These are phyloP conservation scores for Tylopilus subfusipes DNA, from an alignment of 768 basidiomycete genomes.

Conservation along the genomic window DNA sequence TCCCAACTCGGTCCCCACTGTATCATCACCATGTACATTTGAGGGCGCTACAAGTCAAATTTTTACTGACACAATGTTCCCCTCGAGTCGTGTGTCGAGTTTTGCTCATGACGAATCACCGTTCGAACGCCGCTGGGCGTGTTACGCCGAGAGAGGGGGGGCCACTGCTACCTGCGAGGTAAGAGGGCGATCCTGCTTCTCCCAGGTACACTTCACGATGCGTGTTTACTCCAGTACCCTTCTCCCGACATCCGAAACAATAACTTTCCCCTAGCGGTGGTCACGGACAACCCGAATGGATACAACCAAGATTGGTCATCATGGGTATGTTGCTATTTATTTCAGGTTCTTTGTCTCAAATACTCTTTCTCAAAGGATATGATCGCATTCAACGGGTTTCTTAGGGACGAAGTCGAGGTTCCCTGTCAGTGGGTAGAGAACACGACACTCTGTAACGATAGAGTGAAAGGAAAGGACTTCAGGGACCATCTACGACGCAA, in stretches of 20 bases:
- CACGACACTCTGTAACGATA: background rate
- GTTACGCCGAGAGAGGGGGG: background rate
- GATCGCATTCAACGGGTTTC: background rate
- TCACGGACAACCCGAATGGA: background rate
- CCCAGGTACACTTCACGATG: background rate
- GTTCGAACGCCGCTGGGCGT: background rate
- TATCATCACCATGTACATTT: too few species aligned
- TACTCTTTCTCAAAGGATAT: background rate
- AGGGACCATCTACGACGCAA: background rate
- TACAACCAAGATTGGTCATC: background rate
- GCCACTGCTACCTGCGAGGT: background rate
- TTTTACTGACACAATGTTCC: background rate
- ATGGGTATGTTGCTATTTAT: background rate
- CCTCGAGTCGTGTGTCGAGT: background rate
- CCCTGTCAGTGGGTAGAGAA: conserved; percentile 1
- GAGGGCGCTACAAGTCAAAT: background rate
- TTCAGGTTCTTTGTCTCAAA: background rate
- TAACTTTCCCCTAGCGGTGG: too few species aligned
- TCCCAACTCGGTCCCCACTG: background rate
- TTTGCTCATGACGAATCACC: background rate
- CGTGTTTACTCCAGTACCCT: background rate
- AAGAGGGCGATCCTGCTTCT: background rate
- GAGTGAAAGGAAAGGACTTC: background rate
- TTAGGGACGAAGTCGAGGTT: background rate
- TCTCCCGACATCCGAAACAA: background rate